These are phyloP conservation scores for Saksenaea oblongispora DNA, from an alignment of 371 early-diverging fungal species.

Conservation along the genomic window DNA sequence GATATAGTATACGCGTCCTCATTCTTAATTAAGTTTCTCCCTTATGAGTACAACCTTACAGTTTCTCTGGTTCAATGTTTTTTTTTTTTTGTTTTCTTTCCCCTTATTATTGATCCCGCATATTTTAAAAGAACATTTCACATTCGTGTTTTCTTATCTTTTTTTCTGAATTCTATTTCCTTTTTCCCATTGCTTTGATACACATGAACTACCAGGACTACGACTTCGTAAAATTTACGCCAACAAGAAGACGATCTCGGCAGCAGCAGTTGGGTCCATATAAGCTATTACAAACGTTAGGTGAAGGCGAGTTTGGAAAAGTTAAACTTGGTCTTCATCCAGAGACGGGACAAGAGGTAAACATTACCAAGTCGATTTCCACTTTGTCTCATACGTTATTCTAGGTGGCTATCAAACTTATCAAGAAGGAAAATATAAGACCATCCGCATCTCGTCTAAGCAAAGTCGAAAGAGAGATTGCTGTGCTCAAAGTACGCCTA, in stretches of 20 bases:
- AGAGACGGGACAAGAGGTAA: constrained; percentile 89
- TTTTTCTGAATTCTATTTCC: neutral
- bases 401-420: constrained; percentile 70
- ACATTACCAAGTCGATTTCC: neutral
- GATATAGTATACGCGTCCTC: neutral
- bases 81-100: neutral
- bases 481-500: constrained; percentile 58
- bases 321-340: constrained; percentile 95
- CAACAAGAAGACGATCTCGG: neutral
- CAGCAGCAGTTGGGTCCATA: constrained; percentile 85
- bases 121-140: neutral
- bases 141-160: neutral
- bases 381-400: neutral
- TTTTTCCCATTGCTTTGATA: neutral
- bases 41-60: neutral
- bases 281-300: constrained; percentile 86
- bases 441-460: constrained; percentile 49
- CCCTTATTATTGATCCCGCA: constrained; percentile 3
- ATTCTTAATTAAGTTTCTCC: neutral
- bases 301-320: constrained; percentile 98
- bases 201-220: neutral
- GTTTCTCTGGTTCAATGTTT: too few species aligned
- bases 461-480: constrained; percentile 76
- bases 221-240: neutral
- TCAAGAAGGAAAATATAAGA: constrained; percentile 58